Conservation (phyloP, 1,284 basidiomycete species). For the Naganishia albida region DNA sequence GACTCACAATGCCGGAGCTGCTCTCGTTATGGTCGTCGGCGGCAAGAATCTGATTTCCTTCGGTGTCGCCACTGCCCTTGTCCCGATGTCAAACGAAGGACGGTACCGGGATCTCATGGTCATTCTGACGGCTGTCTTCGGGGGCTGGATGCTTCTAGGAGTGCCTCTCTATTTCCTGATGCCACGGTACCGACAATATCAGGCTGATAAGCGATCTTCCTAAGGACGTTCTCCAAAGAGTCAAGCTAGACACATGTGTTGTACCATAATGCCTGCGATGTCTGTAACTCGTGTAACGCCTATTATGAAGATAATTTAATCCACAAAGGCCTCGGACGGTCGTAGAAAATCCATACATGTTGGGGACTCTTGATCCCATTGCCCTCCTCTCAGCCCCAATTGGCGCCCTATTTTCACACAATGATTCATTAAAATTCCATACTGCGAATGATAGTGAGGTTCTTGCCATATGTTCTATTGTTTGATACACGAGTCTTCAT, state of each 20-base stretch:
- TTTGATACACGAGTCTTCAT: neutral
- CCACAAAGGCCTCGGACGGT: no score
- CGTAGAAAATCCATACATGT: no score
- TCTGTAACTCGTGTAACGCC: no score
- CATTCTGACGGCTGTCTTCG: conserved; percentile 13
- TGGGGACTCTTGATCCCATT: no score
- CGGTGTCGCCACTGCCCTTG: conserved; percentile 27
- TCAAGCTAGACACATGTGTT: no score
- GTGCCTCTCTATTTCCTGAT: conserved; percentile 27
- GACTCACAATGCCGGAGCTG: conserved; percentile 30
- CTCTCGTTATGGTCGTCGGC: conserved; percentile 30
- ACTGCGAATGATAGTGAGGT: no score
- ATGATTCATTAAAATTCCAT: no score
- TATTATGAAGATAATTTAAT: no score
- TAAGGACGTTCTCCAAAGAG: neutral
- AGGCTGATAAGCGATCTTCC: conserved; percentile 5
- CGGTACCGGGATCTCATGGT: conserved; percentile 6
- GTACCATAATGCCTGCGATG: no score
- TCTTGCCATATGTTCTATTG: no score
- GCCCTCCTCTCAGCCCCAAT: no score
- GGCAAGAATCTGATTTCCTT: conserved; percentile 30
- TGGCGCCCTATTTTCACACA: no score
- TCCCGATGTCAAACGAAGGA: conserved; percentile 20
- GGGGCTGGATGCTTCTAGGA: conserved; percentile 24
- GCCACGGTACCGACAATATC: conserved; percentile 25